Percentiles rank a stretch among this genome's conserved stretches.
Conservation (phyloP, 176 grass and related monocot species). For the Carex littledalei region DNA sequence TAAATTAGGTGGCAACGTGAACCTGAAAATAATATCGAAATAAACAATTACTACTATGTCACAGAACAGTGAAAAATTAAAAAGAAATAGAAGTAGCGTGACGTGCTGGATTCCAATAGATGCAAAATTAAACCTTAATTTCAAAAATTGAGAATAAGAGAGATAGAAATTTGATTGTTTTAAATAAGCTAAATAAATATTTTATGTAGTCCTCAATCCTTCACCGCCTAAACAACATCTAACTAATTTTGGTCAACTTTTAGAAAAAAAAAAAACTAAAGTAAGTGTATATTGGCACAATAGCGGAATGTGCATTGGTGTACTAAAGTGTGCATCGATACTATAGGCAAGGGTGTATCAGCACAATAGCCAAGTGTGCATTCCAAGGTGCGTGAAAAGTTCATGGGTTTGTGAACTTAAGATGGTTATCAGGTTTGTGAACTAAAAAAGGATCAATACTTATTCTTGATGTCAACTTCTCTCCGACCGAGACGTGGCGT, state of each 20-base stretch:
- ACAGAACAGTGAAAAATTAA: background rate
- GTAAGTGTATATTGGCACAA: no score
- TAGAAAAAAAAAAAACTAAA: no score
- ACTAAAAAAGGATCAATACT: slow-evolving; percentile 26
- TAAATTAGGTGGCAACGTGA: slow-evolving; percentile 62
- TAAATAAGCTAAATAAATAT: background rate
- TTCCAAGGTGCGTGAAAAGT: no score
- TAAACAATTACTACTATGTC: background rate
- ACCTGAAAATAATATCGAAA: slow-evolving; percentile 37
- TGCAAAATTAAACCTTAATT: background rate
- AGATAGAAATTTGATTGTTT: background rate
- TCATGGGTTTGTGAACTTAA: no score
- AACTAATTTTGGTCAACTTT: no score
- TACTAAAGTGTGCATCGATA: no score
- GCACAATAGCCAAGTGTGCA: no score
- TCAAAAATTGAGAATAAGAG: background rate
- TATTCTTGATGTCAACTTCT: slow-evolving; percentile 96
- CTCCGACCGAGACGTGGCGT: slow-evolving; percentile 77
- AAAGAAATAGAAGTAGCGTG: background rate
- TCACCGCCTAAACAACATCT: no score
- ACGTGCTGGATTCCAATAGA: background rate
- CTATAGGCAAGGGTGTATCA: no score
- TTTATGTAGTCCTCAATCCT: no score
- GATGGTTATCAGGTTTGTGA: background rate
- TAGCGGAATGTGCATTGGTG: no score